Base-by-base conservation (phyloP, 148 eudicot species). In the Chenopodium berlandieri region DNA sequence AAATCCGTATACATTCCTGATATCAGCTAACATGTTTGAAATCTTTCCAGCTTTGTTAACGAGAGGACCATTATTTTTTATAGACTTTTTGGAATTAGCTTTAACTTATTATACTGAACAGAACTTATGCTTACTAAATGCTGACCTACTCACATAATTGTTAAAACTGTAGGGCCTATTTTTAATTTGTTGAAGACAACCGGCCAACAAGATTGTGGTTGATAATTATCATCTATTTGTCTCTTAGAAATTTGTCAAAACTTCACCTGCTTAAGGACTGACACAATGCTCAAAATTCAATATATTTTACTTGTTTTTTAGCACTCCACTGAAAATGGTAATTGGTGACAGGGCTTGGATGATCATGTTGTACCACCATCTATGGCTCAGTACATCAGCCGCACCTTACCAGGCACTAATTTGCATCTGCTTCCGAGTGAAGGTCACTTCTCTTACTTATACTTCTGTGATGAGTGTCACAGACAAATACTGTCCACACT, bases 381-480 rank as follows among this genome's bases (percentile, higher is more conserved):
- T 62, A 88, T 95, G 94, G 85, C 91, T 2, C 91, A 91, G 40
- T 95, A 87, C 71, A 82, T 95, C 47, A 81, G 87, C 10, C 90
- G 98, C 74, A 79, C 90, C 66, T 89, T 95, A 82, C 94, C 96
- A 19, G 83, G 71, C 34, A 91, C 89, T 1, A 65, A 75, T 31
- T 79, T 95, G 80, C 97, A 89, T 86, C 85, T 75, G 74, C 93
- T 93, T 70, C 93, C 90, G 50, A 84, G 81, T 64, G 94, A 93
- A 81, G 97, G 98, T 31, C 98, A 95, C 87, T 95, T 93, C 82
- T 93, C 98, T 19, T 93, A 88, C 82, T 90, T 90, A 89, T 89
- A 83, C 83, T 82, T 89, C 68, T 95, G 98, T 48, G 88, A 93
- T 44, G 88, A 90, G 81, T 92, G 98, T 85, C 98, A 95, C 32